Base-by-base conservation (phyloP, 257 asterid species). In the Linderniella brevidens region DNA sequence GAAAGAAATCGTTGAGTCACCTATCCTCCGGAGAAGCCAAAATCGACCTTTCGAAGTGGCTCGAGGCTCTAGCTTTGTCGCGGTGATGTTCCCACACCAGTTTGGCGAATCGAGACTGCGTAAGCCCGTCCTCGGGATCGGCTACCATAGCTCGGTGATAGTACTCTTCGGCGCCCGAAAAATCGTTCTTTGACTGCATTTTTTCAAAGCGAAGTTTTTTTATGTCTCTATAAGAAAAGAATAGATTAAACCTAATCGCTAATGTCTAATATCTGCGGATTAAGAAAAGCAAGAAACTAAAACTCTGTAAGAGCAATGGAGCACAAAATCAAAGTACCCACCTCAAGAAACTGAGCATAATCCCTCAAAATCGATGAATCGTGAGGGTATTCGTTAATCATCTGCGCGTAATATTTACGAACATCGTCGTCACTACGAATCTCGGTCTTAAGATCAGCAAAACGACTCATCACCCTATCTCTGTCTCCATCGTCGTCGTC, bases 331-430 rank as follows among this genome's bases (percentile, higher is more conserved):
- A 38, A 48, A 48, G 37, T 19, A 61, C 73, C 16, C 35, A 88
- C 98, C 94, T 70, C 72, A 55, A 84, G 65, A 71, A 68, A 56
- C 35, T 68, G 79, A 55, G 92, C 96, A 64, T 74, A 76, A 37
- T 69, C 75, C 55, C 67, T 78, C 65, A 77, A 62, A 44, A 62
- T 55, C 72, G 74, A 66, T 39, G 92, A 60, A 32, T 70, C 68
- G 12, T 69, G 69, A 12, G 94, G 79, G 49, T 76, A 55, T 49
- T 70, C 68, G 10, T 16, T 47, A 46, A 66, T 20, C 67, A 72
- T 64, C 54, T 50, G 60, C 12, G 52, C 57, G 55, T 57, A 73
- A 55, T 60, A 52, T 25, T 58, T 54, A 60, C 69, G 79, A 48
- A 44, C 57, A 56, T 75, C 74, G 8, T 57, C 40, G 46, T 35